A percentile compares a stretch with the other conserved stretches of the same genome.
Conservation (phyloP, 2,329 filamentous ascomycete genomes). For the Aspergillus transmontanensis region DNA sequence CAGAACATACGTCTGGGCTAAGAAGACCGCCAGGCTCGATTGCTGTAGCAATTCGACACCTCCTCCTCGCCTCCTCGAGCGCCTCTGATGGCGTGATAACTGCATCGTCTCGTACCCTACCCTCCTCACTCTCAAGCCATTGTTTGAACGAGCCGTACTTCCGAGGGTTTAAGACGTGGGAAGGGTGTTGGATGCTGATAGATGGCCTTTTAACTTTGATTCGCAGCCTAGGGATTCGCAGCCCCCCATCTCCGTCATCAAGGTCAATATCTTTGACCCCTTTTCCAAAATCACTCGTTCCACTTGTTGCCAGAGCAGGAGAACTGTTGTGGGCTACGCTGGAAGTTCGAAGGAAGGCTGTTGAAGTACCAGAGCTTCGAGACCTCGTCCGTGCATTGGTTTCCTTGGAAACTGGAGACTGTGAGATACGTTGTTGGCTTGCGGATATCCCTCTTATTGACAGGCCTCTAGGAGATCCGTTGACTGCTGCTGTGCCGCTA, state of each 20-base stretch:
- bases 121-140: constrained; percentile 62
- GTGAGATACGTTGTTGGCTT: constrained; percentile 26
- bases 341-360: constrained; percentile 19
- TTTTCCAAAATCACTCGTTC: constrained; percentile 16
- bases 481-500: constrained; percentile 32
- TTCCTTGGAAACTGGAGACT: constrained; percentile 31
- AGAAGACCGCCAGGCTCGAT: constrained; percentile 74
- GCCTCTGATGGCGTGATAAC: constrained; percentile 62
- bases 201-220: constrained; percentile 57
- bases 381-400: constrained; percentile 32
- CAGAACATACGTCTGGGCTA: constrained; percentile 68
- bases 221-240: constrained; percentile 39
- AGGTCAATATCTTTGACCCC: constrained; percentile 9
- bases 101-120: constrained; percentile 47
- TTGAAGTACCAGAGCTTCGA: constrained; percentile 29
- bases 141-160: constrained; percentile 60
- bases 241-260: constrained; percentile 25
- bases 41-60: constrained; percentile 71
- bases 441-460: constrained; percentile 25
- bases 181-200: constrained; percentile 54
- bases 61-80: constrained; percentile 67
- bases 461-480: constrained; percentile 34
- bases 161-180: constrained; percentile 49
- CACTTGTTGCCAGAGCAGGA: constrained; percentile 5
- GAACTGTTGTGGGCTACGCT: constrained; percentile 24